Evolutionary conservation across 2,329 filamentous ascomycete genomes (phyloP).

Genomic region (Calonectria crousiana): DNA sequence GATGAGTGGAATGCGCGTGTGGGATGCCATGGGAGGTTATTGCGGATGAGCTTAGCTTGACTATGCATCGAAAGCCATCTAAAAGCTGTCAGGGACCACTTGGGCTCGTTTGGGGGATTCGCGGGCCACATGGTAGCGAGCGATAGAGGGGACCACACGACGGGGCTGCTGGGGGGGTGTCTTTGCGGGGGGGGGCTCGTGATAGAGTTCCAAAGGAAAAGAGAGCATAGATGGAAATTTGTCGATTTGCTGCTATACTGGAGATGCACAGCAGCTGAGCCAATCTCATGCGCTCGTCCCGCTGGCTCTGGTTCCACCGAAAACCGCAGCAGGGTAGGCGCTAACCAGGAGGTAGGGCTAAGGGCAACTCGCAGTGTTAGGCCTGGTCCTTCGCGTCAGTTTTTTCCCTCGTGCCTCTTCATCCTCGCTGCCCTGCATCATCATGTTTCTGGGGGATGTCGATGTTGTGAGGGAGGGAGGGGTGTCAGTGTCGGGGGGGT

Average conservation of each 20-base stretch:
- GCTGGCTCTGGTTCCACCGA: background rate
- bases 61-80: slow-evolving; percentile 3
- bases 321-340: slow-evolving; percentile 1
- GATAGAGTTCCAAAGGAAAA: background rate
- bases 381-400: background rate
- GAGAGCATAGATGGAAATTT: background rate
- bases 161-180: background rate
- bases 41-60: background rate
- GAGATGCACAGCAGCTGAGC: background rate
- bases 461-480: background rate
- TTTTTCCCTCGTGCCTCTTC: background rate
- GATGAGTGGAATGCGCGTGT: background rate
- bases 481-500: background rate
- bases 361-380: slow-evolving; percentile 17
- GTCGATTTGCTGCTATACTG: background rate
- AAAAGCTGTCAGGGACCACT: slow-evolving; percentile 12
- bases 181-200: background rate
- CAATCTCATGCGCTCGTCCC: background rate
- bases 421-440: slow-evolving; percentile 13
- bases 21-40: slow-evolving; percentile 16
- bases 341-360: slow-evolving; percentile 5
- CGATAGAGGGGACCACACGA: background rate
- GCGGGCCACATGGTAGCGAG: slow-evolving; percentile 2
- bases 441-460: background rate
- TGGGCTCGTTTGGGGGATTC: background rate